A percentile compares a stretch with the other conserved stretches of the same genome.
Evolutionary conservation across 257 asterid genomes (phyloP).

Genomic region (Plantago ovata): DNA sequence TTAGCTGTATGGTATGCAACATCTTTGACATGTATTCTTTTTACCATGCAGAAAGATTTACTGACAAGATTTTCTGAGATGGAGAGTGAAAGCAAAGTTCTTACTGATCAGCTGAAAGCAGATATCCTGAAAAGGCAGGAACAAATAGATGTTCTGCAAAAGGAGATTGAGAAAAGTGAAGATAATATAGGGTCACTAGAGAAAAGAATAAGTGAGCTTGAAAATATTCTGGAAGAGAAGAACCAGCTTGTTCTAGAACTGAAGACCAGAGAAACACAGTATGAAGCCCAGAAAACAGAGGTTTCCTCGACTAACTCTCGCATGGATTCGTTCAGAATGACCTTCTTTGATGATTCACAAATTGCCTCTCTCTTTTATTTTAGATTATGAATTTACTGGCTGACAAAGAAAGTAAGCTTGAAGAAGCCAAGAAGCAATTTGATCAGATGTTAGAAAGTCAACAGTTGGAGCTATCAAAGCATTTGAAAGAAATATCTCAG

Average conservation of each 20-base stretch:
- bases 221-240: slow-evolving; percentile 58
- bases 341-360: slow-evolving; percentile 20
- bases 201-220: slow-evolving; percentile 54
- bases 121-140: slow-evolving; percentile 61
- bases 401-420: slow-evolving; percentile 71
- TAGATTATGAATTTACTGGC: slow-evolving; percentile 63
- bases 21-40: slow-evolving; percentile 22
- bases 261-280: slow-evolving; percentile 51
- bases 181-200: slow-evolving; percentile 50
- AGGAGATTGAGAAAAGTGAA: slow-evolving; percentile 51
- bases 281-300: slow-evolving; percentile 71
- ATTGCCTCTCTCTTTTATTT: slow-evolving; percentile 22
- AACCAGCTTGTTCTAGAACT: slow-evolving; percentile 53
- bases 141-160: slow-evolving; percentile 49
- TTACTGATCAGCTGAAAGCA: slow-evolving; percentile 51
- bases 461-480: slow-evolving; percentile 84
- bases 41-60: slow-evolving; percentile 71
- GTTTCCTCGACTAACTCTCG: slow-evolving; percentile 33
- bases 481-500: slow-evolving; percentile 93
- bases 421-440: slow-evolving; percentile 76
- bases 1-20: slow-evolving; percentile 16
- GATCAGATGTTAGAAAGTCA: slow-evolving; percentile 90
- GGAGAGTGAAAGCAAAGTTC: slow-evolving; percentile 56
- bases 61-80: slow-evolving; percentile 50
- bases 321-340: slow-evolving; percentile 12